Evolutionary conservation across 208 protist genomes (phyloP).

Genomic region (Trichomonas tenax): DNA sequence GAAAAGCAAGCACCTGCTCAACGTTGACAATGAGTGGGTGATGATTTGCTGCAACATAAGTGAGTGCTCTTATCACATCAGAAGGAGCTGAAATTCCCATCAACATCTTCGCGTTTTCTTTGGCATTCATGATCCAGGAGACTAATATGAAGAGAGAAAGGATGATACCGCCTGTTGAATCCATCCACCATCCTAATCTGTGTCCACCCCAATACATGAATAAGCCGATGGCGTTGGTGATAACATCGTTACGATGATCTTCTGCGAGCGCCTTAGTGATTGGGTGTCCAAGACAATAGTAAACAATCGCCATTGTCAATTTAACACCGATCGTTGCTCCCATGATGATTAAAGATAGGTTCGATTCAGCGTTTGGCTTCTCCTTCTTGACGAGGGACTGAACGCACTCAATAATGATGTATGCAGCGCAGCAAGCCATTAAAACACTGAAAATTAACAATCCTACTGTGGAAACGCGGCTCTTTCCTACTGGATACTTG

Average conservation of each 20-base stretch:
- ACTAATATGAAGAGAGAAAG: neutral
- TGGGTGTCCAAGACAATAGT: neutral
- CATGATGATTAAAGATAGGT: neutral
- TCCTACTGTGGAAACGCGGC: neutral
- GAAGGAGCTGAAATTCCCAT: neutral
- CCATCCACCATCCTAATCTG: constrained; percentile 1
- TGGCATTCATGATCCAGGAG: neutral
- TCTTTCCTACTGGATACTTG: neutral
- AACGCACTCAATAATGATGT: constrained; percentile 12
- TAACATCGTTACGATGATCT: neutral
- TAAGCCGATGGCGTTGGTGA: neutral
- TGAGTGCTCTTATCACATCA: neutral
- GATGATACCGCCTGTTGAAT: neutral
- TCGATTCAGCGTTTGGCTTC: neutral
- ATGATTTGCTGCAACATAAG: constrained; percentile 11
- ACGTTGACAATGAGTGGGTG: neutral
- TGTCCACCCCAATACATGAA: constrained; percentile 1
- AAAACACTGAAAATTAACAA: neutral
- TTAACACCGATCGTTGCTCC: neutral
- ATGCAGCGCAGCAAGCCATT: neutral
- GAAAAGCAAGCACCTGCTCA: neutral
- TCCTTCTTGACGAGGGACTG: neutral
- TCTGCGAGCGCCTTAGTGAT: neutral
- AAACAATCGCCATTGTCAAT: neutral
- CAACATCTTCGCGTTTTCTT: constrained; percentile 12